These are phyloP conservation scores for Tulasnella sp. DNA, from an alignment of 768 basidiomycete species.

Conservation along the genomic window DNA sequence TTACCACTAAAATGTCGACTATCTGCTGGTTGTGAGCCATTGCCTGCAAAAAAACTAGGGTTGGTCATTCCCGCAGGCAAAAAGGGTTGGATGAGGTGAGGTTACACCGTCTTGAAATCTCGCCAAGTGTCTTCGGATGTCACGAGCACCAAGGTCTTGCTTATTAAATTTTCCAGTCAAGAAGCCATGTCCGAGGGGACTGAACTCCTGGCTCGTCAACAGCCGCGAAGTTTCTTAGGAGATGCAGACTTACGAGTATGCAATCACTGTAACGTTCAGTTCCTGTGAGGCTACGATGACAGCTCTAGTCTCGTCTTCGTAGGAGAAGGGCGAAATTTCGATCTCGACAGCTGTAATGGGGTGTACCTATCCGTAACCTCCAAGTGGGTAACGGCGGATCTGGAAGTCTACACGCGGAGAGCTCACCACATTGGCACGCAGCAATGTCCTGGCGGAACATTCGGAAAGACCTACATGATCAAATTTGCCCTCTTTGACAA, in stretches of 20 bases:
- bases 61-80: neutral
- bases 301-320: constrained; percentile 50
- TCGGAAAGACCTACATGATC: constrained; percentile 30
- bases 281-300: constrained; percentile 54
- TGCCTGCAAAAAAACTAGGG: constrained; percentile 28
- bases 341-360: constrained; percentile 61
- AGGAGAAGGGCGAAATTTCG: constrained; percentile 60
- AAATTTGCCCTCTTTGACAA: constrained; percentile 53
- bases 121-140: constrained; percentile 39
- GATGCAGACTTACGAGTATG: constrained; percentile 47
- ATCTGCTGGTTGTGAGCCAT: constrained; percentile 43
- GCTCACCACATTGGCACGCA: constrained; percentile 41
- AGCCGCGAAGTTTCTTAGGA: neutral
- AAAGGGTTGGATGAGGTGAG: neutral
- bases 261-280: constrained; percentile 54
- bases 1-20: constrained; percentile 40
- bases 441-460: neutral
- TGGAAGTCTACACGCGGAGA: neutral
- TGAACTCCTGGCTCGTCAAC: neutral
- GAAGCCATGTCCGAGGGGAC: constrained; percentile 54
- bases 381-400: neutral
- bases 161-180: constrained; percentile 49
- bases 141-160: constrained; percentile 42
- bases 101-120: constrained; percentile 45
- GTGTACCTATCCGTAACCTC: constrained; percentile 40